Evolutionary conservation across 2,329 filamentous ascomycete species (phyloP), one percentile per base, ranked within the genome.

Genomic region (Trichoderma hamatum): DNA sequence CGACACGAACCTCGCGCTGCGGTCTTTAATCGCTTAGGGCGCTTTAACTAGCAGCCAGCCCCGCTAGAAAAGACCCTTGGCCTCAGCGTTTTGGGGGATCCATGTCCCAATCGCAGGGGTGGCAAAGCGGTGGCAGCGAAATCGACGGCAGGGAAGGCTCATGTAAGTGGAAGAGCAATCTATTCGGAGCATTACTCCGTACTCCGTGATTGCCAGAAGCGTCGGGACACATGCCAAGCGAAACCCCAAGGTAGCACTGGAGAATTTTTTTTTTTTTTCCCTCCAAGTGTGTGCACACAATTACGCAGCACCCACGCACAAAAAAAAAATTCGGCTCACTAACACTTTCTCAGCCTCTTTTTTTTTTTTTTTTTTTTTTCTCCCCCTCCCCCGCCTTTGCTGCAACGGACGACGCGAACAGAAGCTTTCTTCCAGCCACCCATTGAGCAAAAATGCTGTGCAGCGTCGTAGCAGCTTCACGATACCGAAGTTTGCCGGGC

Each of bases 11-110:
- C 24, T 64, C 36, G 46, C 13, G 52, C 54, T 59, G 52, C 54
- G 52, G 39, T 51, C 63, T 66, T 66, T 49, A 59, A 43, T 66
- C 63, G 63, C 63, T 59, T 66, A 66, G 63, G 54, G 63, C 63
- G 63, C 63, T 56, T 66, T 66, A 43, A 36, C 56, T 49, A 10
- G 46, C 46, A 49, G 63, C 51, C 6, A 34, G 28, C 63, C 63
- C 63, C 63, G 32, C 54, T 21, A 49, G 55, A 19, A 32, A 43
- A 36, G 56, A 59, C 56, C 56, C 56, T 55, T 59, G 34, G 56
- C 21, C 21, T 39, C 26, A 13, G 60, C 34, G 30, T n/a, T 52
- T 52, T 64, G 62, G 49, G 61, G 32, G 26, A n/a, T 39, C 63
- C 63, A 66, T 58, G 63, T 39, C 46, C 30, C 26, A 14, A 21